A percentile compares a stretch with the other conserved stretches of the same genome.
These are phyloP conservation scores for Metarhizium brunneum DNA, from an alignment of 2,329 filamentous ascomycete species.

Conservation along the genomic window DNA sequence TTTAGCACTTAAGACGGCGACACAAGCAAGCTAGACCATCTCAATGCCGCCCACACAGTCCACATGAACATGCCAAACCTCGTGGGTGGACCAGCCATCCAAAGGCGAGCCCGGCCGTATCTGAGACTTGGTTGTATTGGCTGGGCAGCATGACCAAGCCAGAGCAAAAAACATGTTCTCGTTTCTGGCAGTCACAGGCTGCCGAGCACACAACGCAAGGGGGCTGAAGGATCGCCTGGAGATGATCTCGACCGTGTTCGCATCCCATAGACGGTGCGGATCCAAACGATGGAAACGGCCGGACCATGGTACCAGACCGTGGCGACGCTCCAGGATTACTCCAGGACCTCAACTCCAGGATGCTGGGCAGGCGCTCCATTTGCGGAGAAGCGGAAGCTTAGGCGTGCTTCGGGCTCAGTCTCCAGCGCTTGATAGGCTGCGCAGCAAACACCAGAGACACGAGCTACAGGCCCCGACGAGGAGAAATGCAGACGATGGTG, in stretches of 20 bases:
- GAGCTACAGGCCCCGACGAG: background rate
- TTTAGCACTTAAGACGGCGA: background rate
- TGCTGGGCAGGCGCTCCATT: background rate
- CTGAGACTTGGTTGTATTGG: background rate
- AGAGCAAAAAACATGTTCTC: no score
- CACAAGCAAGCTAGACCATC: background rate
- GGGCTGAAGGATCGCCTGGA: background rate
- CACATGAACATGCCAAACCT: no score
- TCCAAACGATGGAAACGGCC: conserved; percentile 10
- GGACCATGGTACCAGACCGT: background rate
- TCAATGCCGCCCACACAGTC: background rate
- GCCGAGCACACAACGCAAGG: no score
- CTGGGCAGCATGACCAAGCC: background rate
- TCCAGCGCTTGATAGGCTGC: background rate
- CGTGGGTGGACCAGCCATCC: background rate
- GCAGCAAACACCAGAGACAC: background rate
- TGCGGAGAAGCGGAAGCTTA: background rate
- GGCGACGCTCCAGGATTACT: background rate
- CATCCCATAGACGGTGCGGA: conserved; percentile 7
- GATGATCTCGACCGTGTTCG: background rate
- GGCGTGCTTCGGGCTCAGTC: background rate
- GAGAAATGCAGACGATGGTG: background rate
- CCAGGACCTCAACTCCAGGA: background rate
- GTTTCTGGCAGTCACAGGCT: no score
- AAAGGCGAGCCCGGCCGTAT: background rate